A percentile compares a stretch with the other conserved stretches of the same genome.
These are phyloP conservation scores for Aschersonia sp. DNA, from an alignment of 2,329 filamentous ascomycete species.

Conservation along the genomic window DNA sequence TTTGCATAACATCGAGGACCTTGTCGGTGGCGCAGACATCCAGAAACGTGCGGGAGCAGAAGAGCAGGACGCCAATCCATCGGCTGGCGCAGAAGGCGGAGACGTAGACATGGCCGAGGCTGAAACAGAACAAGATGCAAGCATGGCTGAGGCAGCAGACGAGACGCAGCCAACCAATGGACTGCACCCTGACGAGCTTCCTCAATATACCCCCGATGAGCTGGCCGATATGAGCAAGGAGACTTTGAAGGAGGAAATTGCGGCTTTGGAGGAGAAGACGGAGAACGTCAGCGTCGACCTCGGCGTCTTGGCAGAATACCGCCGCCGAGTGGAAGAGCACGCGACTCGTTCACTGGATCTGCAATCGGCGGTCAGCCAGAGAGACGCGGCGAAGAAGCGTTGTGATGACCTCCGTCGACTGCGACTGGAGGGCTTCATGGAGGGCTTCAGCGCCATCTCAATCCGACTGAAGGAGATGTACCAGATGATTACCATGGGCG, in stretches of 20 bases:
- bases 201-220: conserved; percentile 62
- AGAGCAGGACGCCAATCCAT: conserved; percentile 7
- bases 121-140: conserved; percentile 13
- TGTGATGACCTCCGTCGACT: conserved; percentile 84
- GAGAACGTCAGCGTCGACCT: conserved; percentile 81
- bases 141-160: conserved; percentile 7
- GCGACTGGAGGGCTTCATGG: conserved; percentile 94
- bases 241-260: conserved; percentile 46
- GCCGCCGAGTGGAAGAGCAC: conserved; percentile 72
- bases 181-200: conserved; percentile 42
- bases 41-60: conserved; percentile 12
- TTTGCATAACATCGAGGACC: conserved; percentile 66
- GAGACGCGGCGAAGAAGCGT: conserved; percentile 80
- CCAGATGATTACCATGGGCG: conserved; percentile 99
- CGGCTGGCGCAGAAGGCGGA: conserved; percentile 11
- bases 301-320: conserved; percentile 76
- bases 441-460: conserved; percentile 88
- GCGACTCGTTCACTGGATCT: conserved; percentile 72
- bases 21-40: conserved; percentile 27
- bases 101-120: conserved; percentile 19
- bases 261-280: conserved; percentile 51
- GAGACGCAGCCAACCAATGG: conserved; percentile 12
- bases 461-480: conserved; percentile 98
- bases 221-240: conserved; percentile 51
- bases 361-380: conserved; percentile 57